phyloP scores from a whole-genome alignment of 495 filamentous ascomycete species.

The Durotheca rogersii region DNA sequence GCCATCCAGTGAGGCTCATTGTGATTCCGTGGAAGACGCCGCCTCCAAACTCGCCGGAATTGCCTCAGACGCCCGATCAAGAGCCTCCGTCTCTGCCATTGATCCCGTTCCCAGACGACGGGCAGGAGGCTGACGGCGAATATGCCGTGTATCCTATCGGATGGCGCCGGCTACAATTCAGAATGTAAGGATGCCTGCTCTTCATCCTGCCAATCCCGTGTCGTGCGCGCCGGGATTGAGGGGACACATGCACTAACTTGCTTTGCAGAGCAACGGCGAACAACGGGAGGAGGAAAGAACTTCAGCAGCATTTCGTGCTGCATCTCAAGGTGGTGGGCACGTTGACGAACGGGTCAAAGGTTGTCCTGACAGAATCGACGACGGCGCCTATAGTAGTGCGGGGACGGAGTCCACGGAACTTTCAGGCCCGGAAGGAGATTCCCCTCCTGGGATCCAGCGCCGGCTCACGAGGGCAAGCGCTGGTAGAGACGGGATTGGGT shows the following conservation, averaged over 20 bases:
- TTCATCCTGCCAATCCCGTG: background rate
- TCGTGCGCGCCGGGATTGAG: background rate
- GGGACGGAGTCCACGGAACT: slow-evolving; percentile 76
- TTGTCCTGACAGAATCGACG: slow-evolving; percentile 67
- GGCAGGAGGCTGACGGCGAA: slow-evolving; percentile 58
- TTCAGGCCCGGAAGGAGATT: slow-evolving; percentile 74
- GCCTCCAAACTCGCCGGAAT: slow-evolving; percentile 65
- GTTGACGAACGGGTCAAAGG: slow-evolving; percentile 65
- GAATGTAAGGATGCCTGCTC: slow-evolving; percentile 55
- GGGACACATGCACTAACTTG: slow-evolving; percentile 22
- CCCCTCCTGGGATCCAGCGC: slow-evolving; percentile 70
- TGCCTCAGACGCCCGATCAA: slow-evolving; percentile 54
- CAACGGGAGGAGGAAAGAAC: slow-evolving; percentile 74
- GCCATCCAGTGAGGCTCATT: slow-evolving; percentile 84
- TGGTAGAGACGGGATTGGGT: slow-evolving; percentile 48
- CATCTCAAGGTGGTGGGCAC: slow-evolving; percentile 72
- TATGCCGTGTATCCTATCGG: slow-evolving; percentile 87
- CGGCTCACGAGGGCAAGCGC: slow-evolving; percentile 60
- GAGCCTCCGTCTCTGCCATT: slow-evolving; percentile 68
- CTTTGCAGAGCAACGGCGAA: slow-evolving; percentile 57
- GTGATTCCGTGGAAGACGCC: slow-evolving; percentile 96
- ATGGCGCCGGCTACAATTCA: slow-evolving; percentile 87
- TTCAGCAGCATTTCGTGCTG: slow-evolving; percentile 80
- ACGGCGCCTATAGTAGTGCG: slow-evolving; percentile 77
- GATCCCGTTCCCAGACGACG: slow-evolving; percentile 74